These are phyloP conservation scores for Fraxinus angustifolia DNA, from an alignment of 305 asterid genomes.

Conservation along the genomic window DNA sequence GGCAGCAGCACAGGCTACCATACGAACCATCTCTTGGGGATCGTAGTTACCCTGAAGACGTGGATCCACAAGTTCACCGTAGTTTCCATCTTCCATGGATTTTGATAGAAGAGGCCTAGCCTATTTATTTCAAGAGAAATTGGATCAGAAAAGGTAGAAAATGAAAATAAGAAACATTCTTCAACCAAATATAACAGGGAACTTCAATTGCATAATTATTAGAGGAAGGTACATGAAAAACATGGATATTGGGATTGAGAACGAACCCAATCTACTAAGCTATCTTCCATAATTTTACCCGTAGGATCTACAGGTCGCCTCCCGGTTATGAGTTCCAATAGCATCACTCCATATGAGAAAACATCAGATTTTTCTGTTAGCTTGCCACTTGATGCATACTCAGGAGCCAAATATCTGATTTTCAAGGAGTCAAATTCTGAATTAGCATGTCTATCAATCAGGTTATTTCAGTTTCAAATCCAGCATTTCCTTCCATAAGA, in stretches of 20 bases:
- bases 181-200: neutral
- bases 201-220: neutral
- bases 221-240: neutral
- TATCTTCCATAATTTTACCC: slow-evolving; percentile 41
- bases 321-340: slow-evolving; percentile 53
- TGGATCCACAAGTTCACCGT: slow-evolving; percentile 43
- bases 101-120: slow-evolving; percentile 49
- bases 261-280: slow-evolving; percentile 59
- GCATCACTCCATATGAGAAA: slow-evolving; percentile 61
- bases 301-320: slow-evolving; percentile 49
- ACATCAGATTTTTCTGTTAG: slow-evolving; percentile 53
- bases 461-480: neutral
- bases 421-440: neutral
- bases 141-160: neutral
- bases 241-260: neutral
- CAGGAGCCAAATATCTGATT: slow-evolving; percentile 52
- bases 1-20: slow-evolving; percentile 56
- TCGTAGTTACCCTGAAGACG: slow-evolving; percentile 39
- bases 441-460: neutral
- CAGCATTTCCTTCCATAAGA: neutral
- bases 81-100: slow-evolving; percentile 39
- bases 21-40: slow-evolving; percentile 33
- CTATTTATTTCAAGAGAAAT: slow-evolving; percentile 12
- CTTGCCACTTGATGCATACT: slow-evolving; percentile 59
- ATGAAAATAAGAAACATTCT: neutral